Evolutionary conservation across 345 rosid species (phyloP), one percentile per base, ranked within the genome.

Genomic region (Mangifera indica): DNA sequence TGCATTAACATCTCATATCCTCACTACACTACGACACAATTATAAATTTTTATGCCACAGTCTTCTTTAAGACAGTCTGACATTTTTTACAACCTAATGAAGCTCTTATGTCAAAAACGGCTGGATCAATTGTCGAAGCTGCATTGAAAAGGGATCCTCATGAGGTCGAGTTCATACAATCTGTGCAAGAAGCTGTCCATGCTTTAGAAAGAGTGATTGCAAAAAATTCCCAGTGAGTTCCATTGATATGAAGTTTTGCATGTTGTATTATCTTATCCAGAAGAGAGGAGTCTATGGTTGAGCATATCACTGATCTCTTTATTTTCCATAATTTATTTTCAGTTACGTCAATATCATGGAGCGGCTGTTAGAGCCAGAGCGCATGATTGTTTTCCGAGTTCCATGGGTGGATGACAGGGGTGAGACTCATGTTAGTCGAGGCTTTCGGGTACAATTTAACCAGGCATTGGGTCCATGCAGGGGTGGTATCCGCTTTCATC

Each of bases 331-430:
- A 53, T 37, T 83, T 11, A 71, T 52, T 81, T 77, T 81, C 90
- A 95, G 98, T 78, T 95, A 95, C 76, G 97, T 87, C 82, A 95
- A 83, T 81, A 89, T 93, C 66, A 89, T 95, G 97, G 99, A 95
- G 81, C 91, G 97, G 72, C 73, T 95, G 73, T 69, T 93, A 79
- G 99, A 95, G 80, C 99, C 98, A 17, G 98, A 95, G 76, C 90
- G 98, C 9, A 89, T 87, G 87, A 85, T 95, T 79, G 80, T 91
- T 65, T 95, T 95, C 70, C 92, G 98, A 78, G 98, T 93, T 74
- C 96, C 99, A 17, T 95, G 99, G 99, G 82, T 86, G 71, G 99
- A 95, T 91, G 99, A 95, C 73, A 90, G 93, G 67, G 99, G 99
- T 60, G 99, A 93, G 85, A 89, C 91, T 66, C 97, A 92, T 84